phyloP scores from a whole-genome alignment of 345 rosid species.

The Eucalyptus cloeziana region DNA sequence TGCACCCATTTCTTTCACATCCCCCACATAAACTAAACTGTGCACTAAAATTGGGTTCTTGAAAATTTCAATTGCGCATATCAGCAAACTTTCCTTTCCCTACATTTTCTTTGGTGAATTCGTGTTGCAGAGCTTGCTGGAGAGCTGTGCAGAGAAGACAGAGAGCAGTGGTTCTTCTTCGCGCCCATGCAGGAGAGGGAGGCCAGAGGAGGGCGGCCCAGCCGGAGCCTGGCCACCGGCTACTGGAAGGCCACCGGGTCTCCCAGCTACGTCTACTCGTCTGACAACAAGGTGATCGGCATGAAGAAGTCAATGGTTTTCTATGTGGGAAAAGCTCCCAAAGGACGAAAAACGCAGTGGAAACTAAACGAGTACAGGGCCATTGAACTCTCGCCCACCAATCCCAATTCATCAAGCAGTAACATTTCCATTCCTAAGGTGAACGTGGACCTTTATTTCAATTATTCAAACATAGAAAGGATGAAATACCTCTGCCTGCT shows the following conservation, averaged over 20 bases:
- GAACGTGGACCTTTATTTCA: neutral
- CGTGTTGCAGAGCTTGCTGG: slow-evolving; percentile 52
- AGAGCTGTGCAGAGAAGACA: slow-evolving; percentile 41
- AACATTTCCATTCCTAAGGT: neutral
- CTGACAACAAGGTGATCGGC: slow-evolving; percentile 54
- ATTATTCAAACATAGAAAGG: neutral
- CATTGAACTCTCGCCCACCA: neutral
- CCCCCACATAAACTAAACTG: neutral
- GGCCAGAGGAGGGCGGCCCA: slow-evolving; percentile 68
- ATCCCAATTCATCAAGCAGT: neutral
- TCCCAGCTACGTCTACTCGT: slow-evolving; percentile 60
- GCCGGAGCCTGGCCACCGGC: slow-evolving; percentile 60
- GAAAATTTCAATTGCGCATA: neutral
- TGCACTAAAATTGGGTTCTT: neutral
- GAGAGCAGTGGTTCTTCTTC: slow-evolving; percentile 94
- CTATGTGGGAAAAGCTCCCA: slow-evolving; percentile 66
- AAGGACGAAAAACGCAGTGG: slow-evolving; percentile 28
- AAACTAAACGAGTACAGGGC: neutral
- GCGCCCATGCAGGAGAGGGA: slow-evolving; percentile 73
- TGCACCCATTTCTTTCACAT: neutral
- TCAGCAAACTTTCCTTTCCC: neutral
- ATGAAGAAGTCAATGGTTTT: slow-evolving; percentile 87
- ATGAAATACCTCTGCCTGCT: neutral
- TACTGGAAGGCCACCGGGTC: slow-evolving; percentile 97
- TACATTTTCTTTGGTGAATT: neutral